These are phyloP conservation scores for Kandelia obovata DNA, from an alignment of 345 rosid genomes.

Conservation along the genomic window DNA sequence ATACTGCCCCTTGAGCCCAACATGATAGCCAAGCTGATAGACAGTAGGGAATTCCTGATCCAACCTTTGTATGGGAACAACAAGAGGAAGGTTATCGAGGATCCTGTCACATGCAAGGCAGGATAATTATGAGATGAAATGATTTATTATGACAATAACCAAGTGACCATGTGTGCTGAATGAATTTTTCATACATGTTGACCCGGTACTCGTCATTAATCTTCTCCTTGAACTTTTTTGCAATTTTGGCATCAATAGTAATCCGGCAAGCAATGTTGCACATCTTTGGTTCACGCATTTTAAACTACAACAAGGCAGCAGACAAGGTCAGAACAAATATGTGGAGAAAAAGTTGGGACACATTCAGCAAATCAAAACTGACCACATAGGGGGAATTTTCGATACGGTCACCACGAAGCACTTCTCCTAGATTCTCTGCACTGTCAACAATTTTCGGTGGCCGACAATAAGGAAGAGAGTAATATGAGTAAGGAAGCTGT, in stretches of 20 bases:
- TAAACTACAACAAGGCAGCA: constrained; percentile 50
- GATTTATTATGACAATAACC: background rate
- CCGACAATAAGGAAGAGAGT: constrained; percentile 65
- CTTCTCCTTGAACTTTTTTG: constrained; percentile 78
- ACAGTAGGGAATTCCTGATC: constrained; percentile 68
- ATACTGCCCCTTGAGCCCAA: constrained; percentile 88
- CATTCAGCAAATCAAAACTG: constrained; percentile 19
- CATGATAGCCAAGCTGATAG: constrained; percentile 87
- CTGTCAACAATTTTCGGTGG: constrained; percentile 82
- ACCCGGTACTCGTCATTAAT: constrained; percentile 87
- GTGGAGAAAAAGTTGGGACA: background rate
- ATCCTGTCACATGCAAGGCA: constrained; percentile 56
- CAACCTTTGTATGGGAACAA: constrained; percentile 64
- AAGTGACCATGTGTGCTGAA: background rate
- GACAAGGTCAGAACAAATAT: constrained; percentile 17
- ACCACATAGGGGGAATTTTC: constrained; percentile 87
- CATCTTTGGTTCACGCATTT: constrained; percentile 88
- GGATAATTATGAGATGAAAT: constrained; percentile 17
- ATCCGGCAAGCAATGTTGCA: constrained; percentile 59
- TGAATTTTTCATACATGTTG: constrained; percentile 60
- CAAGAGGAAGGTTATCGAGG: constrained; percentile 94
- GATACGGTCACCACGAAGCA: constrained; percentile 94
- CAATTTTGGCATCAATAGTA: constrained; percentile 53
- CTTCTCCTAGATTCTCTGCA: constrained; percentile 98
- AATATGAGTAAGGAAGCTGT: constrained; percentile 86